Evolutionary conservation across 1,139 yeast species (phyloP).

Genomic region (Candida mesenterica): DNA sequence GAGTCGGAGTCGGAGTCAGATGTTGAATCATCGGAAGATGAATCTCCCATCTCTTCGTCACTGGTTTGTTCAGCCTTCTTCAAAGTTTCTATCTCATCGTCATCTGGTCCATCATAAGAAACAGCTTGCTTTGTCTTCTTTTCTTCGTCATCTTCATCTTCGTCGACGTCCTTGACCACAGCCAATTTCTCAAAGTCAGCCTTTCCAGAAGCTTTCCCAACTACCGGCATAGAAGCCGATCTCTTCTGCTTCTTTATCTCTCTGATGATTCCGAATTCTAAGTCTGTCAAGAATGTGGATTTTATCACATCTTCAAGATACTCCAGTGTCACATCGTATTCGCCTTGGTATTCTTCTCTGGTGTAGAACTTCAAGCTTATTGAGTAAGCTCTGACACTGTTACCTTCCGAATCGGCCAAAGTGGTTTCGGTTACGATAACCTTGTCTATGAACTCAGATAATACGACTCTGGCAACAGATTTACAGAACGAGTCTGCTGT

Average conservation of each 20-base stretch:
- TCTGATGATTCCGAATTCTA: slow-evolving; percentile 72
- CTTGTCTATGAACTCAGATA: slow-evolving; percentile 86
- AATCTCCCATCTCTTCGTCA: slow-evolving; percentile 55
- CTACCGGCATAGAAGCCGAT: slow-evolving; percentile 52
- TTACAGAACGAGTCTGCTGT: slow-evolving; percentile 94
- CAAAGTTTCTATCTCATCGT: slow-evolving; percentile 86
- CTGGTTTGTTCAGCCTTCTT: slow-evolving; percentile 74
- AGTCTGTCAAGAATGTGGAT: slow-evolving; percentile 59
- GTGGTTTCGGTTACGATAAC: slow-evolving; percentile 89
- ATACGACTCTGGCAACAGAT: slow-evolving; percentile 77
- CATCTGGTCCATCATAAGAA: slow-evolving; percentile 93
- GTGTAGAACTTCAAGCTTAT: slow-evolving; percentile 76
- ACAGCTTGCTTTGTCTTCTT: slow-evolving; percentile 83
- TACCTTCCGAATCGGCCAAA: slow-evolving; percentile 48
- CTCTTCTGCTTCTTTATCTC: slow-evolving; percentile 82
- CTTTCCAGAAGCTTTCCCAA: slow-evolving; percentile 74
- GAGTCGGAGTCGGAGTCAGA: slow-evolving; percentile 36
- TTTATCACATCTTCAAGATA: slow-evolving; percentile 73
- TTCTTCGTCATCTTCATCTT: slow-evolving; percentile 63
- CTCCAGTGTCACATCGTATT: slow-evolving; percentile 82
- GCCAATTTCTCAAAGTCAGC: slow-evolving; percentile 41
- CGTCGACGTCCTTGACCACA: slow-evolving; percentile 27
- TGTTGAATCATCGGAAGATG: slow-evolving; percentile 31
- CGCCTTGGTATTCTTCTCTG: slow-evolving; percentile 73
- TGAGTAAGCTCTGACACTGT: slow-evolving; percentile 68